Base-by-base conservation (phyloP, 352 stramenopile genomes). In the Aphanomyces stellatus region DNA sequence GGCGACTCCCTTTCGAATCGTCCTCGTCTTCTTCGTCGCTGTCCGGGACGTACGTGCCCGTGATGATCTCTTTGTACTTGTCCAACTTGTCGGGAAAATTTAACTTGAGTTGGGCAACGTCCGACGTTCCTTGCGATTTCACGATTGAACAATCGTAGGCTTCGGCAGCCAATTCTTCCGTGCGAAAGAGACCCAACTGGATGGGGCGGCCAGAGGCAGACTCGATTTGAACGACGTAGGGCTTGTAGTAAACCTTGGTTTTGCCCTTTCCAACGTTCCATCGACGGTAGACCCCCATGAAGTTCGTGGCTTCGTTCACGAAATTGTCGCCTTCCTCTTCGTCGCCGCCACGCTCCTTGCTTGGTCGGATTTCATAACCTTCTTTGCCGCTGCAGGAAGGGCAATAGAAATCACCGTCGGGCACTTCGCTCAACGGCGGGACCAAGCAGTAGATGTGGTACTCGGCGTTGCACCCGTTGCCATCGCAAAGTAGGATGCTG, bases 371-470 rank as follows among this genome's bases (percentile, higher is more conserved):
- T 34, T 66, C 67, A 17, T 69, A 33, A 27, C 33, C 48, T 27
- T 17, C 31, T 31, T 13, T 40, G 40, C 15, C 33, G 37, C 22
- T 31, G 49, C 24, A 19, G 51, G 10, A 0, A 49, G 13, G 10
- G 65, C 56, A 93, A 73, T 88, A 93, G 53, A 93, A 93, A 57
- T 93, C 83, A 37, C 82, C 83, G 3, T 78, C 72, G 6, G 85
- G 85, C 71, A 93, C 89, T 69, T 89, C 78, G 0, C 65, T 65
- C 4, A 93, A 74, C 48, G 85, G 83, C 7, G 85, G 85, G 53
- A 83, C 75, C 17, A 93, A 80, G 72, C 85, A 93, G 66, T 91
- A 90, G 4, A 22, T 92, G 75, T 93, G 85, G 72, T 92, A 93
- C 76, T 93, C 85, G n/a, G 74, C 83, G 59, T 91, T 81, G 69